Evolutionary conservation across 805 yeast species (phyloP), one percentile per base, ranked within the genome.

Genomic region (Starmerella ratchasimensis): DNA sequence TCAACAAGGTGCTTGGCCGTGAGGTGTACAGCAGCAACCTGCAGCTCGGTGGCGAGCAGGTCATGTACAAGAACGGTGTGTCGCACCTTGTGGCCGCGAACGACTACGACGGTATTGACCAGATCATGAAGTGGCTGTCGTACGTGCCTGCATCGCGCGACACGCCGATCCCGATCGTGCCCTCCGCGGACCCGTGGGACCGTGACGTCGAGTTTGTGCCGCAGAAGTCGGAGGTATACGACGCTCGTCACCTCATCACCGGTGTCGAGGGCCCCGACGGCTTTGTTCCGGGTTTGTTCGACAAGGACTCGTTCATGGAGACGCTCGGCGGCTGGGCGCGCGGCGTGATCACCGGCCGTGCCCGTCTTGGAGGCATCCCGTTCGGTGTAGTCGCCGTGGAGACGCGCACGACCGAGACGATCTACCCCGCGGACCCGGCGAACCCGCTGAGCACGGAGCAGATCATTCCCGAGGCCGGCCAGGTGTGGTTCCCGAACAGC

Each of bases 401-500:
- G 63, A 80, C 93, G 17, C 73, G 90, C 55, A 69, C 76, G 37
- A 76, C 93, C 43, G 97, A 93, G 52, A 90, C 88, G 65, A 63
- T 83, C 51, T 60, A 72, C 45, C 98, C 98, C 34, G 99, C 99
- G 30, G 99, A 90, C 58, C 98, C 99, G 28, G 99, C 99, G 25
- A 90, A 90, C 63, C 93, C 94, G 36, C 84, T 74, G 39, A 86
- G 97, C 14, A 82, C 90, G 30, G 98, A 90, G 62, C 64, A 72
- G 51, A 61, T 79, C 55, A 63, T 82, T 43, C 93, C 80, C 61
- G 98, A 90, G 63, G 96, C 99, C 46, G 99, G 98, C 57, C 96
- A 86, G 68, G 99, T 90, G 50, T 90, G 99, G 99, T 82, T 86
- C 67, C 99, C 99, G 53, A 90, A 90, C 68, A 80, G 94, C 45